Percentiles rank a stretch among this genome's conserved stretches.
These are phyloP conservation scores for Daldinia grandis DNA, from an alignment of 495 filamentous ascomycete genomes.

Conservation along the genomic window DNA sequence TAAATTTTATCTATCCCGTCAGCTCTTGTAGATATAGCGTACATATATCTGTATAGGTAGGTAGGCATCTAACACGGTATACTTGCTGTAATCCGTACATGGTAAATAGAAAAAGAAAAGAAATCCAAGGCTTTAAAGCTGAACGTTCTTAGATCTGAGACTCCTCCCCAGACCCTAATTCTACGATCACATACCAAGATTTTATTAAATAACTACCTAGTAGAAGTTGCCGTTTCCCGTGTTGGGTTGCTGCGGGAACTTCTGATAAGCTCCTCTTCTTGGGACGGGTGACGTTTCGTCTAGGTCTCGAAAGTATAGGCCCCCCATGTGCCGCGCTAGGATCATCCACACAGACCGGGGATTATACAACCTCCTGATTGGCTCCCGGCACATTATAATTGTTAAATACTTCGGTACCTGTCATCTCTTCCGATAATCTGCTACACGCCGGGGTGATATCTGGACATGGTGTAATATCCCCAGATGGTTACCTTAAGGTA, in stretches of 20 bases:
- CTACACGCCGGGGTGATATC: slow-evolving; percentile 12
- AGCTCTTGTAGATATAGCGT: too few relatives aligned
- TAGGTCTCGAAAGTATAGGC: slow-evolving; percentile 34
- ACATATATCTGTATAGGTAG: too few relatives aligned
- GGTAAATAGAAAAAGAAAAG: not conserved
- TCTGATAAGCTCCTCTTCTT: slow-evolving; percentile 20
- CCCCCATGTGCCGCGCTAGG: slow-evolving; percentile 19
- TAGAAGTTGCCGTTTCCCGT: slow-evolving; percentile 10
- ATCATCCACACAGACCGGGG: slow-evolving; percentile 8
- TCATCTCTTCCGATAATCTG: slow-evolving; percentile 27
- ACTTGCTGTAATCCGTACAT: too few relatives aligned
- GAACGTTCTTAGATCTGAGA: not conserved
- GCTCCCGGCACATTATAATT: not conserved
- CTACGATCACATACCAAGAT: not conserved
- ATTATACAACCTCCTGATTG: slow-evolving; percentile 20
- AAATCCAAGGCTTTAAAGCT: not conserved
- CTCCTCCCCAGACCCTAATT: not conserved
- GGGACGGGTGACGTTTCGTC: slow-evolving; percentile 38
- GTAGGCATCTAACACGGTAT: too few relatives aligned
- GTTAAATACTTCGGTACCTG: slow-evolving; percentile 18
- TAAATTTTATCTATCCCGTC: not conserved
- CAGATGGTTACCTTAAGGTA: not conserved
- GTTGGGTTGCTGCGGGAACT: slow-evolving; percentile 18
- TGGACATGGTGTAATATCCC: not conserved
- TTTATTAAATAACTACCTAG: not conserved